Percentiles rank a stretch among this genome's conserved stretches.
Evolutionary conservation across 495 filamentous ascomycete species (phyloP).

Genomic region (Neurospora terricola): DNA sequence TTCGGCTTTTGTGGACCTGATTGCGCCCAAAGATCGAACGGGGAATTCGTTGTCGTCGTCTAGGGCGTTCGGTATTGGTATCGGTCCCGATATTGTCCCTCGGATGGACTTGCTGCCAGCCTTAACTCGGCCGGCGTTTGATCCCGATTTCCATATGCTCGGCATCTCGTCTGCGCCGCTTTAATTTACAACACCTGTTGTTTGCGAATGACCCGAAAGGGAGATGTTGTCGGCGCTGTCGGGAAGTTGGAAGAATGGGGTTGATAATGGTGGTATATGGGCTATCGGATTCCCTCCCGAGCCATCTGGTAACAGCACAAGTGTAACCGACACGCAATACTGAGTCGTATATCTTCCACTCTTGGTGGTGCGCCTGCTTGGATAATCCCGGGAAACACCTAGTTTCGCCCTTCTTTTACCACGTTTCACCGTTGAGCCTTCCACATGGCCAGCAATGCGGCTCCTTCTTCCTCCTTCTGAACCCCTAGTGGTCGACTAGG

Average conservation of each 20-base stretch:
- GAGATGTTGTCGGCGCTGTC: not conserved
- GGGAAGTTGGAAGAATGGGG: slow-evolving; percentile 1
- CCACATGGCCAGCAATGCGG: slow-evolving; percentile 30
- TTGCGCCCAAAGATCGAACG: not conserved
- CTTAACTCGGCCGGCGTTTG: slow-evolving; percentile 31
- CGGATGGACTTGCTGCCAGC: slow-evolving; percentile 31
- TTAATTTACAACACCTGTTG: not conserved
- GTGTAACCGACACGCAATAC: slow-evolving; percentile 1
- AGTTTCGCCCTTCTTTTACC: slow-evolving; percentile 8
- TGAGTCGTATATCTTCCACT: slow-evolving; percentile 12
- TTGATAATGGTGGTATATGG: slow-evolving; percentile 9
- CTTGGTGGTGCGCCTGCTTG: slow-evolving; percentile 4
- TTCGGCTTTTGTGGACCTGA: not conserved
- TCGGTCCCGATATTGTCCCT: slow-evolving; percentile 43
- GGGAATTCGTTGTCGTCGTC: slow-evolving; percentile 37
- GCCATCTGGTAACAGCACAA: slow-evolving; percentile 19
- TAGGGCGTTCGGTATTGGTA: slow-evolving; percentile 27
- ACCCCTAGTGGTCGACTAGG: not conserved
- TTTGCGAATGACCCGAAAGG: not conserved
- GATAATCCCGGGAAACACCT: slow-evolving; percentile 5
- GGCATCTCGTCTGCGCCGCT: slow-evolving; percentile 12
- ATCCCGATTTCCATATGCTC: slow-evolving; percentile 27
- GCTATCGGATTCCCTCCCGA: slow-evolving; percentile 2
- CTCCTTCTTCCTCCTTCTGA: slow-evolving; percentile 2
- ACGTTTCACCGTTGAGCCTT: slow-evolving; percentile 15